phyloP scores from a whole-genome alignment of 2,329 filamentous ascomycete genomes.

The Blastomyces gilchristii region DNA sequence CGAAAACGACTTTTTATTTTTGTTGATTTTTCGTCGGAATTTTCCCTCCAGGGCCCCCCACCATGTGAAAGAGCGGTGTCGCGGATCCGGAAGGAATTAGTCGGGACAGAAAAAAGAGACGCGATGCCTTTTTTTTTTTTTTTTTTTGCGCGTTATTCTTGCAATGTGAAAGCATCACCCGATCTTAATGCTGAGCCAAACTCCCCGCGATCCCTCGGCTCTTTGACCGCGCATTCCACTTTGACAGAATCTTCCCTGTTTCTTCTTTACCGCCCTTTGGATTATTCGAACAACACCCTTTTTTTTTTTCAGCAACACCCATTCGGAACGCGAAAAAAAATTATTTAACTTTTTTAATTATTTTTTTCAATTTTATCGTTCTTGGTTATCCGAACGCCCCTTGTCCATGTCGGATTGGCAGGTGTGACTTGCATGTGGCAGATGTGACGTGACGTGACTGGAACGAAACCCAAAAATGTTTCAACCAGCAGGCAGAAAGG shows the following conservation, averaged over 20 bases:
- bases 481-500: not conserved
- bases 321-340: no score
- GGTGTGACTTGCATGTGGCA: slow-evolving; percentile 2
- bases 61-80: slow-evolving; percentile 5
- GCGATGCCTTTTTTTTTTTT: no score
- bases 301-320: not conserved
- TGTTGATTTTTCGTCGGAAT: not conserved
- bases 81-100: not conserved
- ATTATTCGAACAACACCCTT: not conserved
- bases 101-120: no score
- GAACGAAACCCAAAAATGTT: not conserved
- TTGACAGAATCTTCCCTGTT: not conserved
- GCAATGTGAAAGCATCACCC: no score
- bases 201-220: no score
- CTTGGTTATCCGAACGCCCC: not conserved
- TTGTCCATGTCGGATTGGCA: not conserved
- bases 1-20: not conserved
- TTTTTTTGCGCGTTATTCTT: no score
- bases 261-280: not conserved
- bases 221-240: not conserved
- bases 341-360: not conserved
- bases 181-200: no score
- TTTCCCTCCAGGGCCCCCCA: no score
- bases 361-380: not conserved
- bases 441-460: slow-evolving; percentile 5